These are phyloP conservation scores for Peniophora sp. DNA, from an alignment of 1,284 basidiomycete genomes.

Conservation along the genomic window DNA sequence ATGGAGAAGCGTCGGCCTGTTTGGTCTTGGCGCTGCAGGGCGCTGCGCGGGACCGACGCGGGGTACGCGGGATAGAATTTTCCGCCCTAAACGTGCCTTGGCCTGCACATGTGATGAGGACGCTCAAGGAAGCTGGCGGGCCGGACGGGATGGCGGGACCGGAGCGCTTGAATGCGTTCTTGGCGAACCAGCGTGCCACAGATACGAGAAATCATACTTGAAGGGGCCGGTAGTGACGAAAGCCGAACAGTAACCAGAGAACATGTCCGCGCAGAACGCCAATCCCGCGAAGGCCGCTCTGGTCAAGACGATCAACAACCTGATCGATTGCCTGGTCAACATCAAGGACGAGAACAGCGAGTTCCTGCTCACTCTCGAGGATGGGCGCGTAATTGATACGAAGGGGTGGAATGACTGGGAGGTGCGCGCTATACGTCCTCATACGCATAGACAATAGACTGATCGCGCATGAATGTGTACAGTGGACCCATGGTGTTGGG, in stretches of 20 bases:
- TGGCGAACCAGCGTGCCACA: no score
- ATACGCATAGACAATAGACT: not conserved
- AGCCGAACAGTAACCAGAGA: not conserved
- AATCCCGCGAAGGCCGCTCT: constrained; percentile 24
- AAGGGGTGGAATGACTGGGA: constrained; percentile 66
- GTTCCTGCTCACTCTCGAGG: constrained; percentile 45
- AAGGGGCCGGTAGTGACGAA: no score
- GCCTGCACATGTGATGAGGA: no score
- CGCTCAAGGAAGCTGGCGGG: no score
- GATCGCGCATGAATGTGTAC: not conserved
- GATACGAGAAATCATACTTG: no score
- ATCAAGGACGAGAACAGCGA: constrained; percentile 54
- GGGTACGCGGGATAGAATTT: no score
- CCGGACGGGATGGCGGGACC: no score
- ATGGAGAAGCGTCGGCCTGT: no score
- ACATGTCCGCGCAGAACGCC: constrained; percentile 24
- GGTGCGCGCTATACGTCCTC: constrained; percentile 15
- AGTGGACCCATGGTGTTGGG: constrained; percentile 57
- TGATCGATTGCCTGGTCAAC: constrained; percentile 51
- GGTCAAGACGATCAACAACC: constrained; percentile 30
- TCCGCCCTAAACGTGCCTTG: no score
- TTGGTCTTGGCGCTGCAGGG: no score
- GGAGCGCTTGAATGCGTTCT: no score
- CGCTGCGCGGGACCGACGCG: no score
- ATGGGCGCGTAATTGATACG: constrained; percentile 56